Percentiles rank a stretch among this genome's conserved stretches.
Conservation (phyloP, 371 early-diverging fungal genomes). For the Mucor piriformis region DNA sequence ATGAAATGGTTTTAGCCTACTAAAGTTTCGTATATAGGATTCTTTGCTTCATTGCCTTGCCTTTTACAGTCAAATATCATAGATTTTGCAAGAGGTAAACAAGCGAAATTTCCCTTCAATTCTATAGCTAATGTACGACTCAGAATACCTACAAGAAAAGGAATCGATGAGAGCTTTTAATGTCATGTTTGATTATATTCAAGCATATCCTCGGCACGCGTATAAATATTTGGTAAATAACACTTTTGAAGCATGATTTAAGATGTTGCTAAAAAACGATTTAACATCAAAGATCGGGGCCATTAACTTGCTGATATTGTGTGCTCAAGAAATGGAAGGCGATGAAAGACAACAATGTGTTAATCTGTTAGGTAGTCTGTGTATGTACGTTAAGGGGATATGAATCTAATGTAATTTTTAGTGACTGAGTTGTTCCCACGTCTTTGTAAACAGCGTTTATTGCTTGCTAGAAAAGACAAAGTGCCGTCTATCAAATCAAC, state of each 20-base stretch:
- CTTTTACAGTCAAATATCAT: slow-evolving; percentile 48
- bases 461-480: slow-evolving; percentile 36
- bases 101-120: background rate
- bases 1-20: background rate
- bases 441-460: slow-evolving; percentile 44
- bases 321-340: slow-evolving; percentile 31
- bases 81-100: slow-evolving; percentile 43
- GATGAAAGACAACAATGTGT: slow-evolving; percentile 38
- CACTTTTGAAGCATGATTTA: no score
- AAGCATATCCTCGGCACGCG: slow-evolving; percentile 49
- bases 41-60: slow-evolving; percentile 46
- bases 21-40: slow-evolving; percentile 23
- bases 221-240: slow-evolving; percentile 47
- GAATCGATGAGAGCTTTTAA: slow-evolving; percentile 40
- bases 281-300: slow-evolving; percentile 35
- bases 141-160: slow-evolving; percentile 37
- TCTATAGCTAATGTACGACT: background rate
- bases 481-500: slow-evolving; percentile 44
- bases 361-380: slow-evolving; percentile 20
- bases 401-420: background rate
- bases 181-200: slow-evolving; percentile 46
- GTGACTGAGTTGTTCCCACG: slow-evolving; percentile 50
- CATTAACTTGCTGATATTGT: slow-evolving; percentile 37
- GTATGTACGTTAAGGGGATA: background rate
- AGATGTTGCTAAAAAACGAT: background rate